Evolutionary conservation across 2,329 filamentous ascomycete genomes (phyloP).

Genomic region (Diaporthe amygdali): DNA sequence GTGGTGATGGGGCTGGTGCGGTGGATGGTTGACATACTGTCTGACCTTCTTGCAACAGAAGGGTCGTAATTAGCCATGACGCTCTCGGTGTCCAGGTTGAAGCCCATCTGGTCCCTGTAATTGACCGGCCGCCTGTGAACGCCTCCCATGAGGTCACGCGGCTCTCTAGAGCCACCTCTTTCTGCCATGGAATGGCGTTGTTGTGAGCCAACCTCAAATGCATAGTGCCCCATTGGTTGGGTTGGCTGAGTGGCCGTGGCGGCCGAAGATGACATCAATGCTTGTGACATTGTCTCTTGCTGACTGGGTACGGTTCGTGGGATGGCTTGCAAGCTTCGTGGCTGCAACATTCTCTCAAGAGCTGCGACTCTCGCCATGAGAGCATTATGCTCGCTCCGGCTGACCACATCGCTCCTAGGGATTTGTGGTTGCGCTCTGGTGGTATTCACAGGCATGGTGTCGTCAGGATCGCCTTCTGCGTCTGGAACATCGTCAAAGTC

Average conservation of each 20-base stretch:
- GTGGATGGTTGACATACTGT: conserved; percentile 15
- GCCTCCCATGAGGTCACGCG: background rate
- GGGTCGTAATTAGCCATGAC: background rate
- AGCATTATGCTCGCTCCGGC: conserved; percentile 15
- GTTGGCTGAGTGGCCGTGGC: background rate
- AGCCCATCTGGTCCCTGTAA: conserved; percentile 4
- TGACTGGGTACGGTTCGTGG: conserved; percentile 19
- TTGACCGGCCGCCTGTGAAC: background rate
- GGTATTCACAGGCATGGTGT: background rate
- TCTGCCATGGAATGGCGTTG: background rate
- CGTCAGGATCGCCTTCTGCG: conserved; percentile 11
- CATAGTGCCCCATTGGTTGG: conserved; percentile 18
- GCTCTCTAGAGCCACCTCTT: background rate
- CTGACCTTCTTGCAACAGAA: background rate
- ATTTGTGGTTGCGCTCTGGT: background rate
- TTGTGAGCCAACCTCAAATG: background rate
- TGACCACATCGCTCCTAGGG: background rate
- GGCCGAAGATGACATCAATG: conserved; percentile 16
- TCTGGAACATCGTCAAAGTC: background rate
- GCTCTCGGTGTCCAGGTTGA: conserved; percentile 10
- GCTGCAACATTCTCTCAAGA: conserved; percentile 18
- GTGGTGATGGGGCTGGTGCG: background rate
- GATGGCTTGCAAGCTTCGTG: background rate
- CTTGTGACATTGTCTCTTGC: background rate
- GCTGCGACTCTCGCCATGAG: conserved; percentile 18